Conservation (phyloP, 2,329 filamentous ascomycete genomes). For the Pseudonectria foliicola region DNA sequence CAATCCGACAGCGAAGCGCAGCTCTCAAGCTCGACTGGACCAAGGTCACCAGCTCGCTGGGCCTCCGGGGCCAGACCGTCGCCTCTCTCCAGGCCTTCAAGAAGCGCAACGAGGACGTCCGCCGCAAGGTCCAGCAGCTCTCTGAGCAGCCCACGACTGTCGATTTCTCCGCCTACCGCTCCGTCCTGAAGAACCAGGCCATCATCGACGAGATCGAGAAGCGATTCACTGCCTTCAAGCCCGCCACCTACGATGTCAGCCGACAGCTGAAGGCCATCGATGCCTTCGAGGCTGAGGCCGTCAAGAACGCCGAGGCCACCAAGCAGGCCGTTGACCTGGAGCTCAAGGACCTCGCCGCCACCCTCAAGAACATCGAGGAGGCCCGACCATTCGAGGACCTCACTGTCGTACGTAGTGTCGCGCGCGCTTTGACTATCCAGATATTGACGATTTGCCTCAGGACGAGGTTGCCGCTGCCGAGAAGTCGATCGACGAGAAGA, state of each 20-base stretch:
- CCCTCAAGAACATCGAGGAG: constrained; percentile 93
- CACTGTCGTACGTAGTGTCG: constrained; percentile 72
- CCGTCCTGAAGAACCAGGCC: constrained; percentile 88
- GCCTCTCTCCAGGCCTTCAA: constrained; percentile 92
- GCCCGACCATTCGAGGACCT: constrained; percentile 94
- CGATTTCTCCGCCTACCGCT: constrained; percentile 92
- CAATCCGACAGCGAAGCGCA: constrained; percentile 72
- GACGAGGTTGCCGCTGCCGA: constrained; percentile 92
- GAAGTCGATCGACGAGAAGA: constrained; percentile 97
- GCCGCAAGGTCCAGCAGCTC: constrained; percentile 82
- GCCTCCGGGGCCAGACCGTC: constrained; percentile 91
- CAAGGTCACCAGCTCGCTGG: constrained; percentile 88
- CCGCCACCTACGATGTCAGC: constrained; percentile 81
- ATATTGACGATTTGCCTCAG: constrained; percentile 39
- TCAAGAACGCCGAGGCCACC: constrained; percentile 95
- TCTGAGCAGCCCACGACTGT: constrained; percentile 77
- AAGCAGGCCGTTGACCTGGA: constrained; percentile 95
- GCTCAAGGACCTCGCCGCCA: constrained; percentile 88
- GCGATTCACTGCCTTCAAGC: constrained; percentile 87
- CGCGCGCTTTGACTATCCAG: constrained; percentile 4
- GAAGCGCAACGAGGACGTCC: constrained; percentile 98
- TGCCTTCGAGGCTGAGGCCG: constrained; percentile 91
- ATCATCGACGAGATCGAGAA: constrained; percentile 96
- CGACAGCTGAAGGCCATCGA: constrained; percentile 98
- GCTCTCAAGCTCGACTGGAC: constrained; percentile 99